Conservation (phyloP, 495 filamentous ascomycete species). For the Staphylotrichum longicolle region DNA sequence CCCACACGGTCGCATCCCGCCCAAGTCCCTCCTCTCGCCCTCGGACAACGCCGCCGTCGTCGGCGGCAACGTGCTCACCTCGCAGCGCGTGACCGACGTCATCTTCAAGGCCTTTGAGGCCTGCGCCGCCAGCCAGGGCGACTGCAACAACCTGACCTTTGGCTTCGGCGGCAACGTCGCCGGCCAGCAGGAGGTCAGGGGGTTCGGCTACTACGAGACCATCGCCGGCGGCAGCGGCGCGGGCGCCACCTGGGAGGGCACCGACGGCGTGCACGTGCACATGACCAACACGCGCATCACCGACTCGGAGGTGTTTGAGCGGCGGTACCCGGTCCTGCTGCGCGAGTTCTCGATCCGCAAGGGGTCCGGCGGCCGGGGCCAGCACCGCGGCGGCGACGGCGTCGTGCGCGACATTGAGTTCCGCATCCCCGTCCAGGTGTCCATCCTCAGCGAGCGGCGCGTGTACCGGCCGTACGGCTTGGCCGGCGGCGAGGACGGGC, state of each 20-base stretch:
- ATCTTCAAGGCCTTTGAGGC: slow-evolving; percentile 88
- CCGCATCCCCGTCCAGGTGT: slow-evolving; percentile 80
- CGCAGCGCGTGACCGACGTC: slow-evolving; percentile 89
- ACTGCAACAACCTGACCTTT: slow-evolving; percentile 88
- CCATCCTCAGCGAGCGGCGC: slow-evolving; percentile 82
- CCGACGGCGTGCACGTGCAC: slow-evolving; percentile 86
- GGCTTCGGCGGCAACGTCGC: slow-evolving; percentile 76
- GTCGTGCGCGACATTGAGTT: slow-evolving; percentile 96
- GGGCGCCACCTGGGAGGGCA: slow-evolving; percentile 82
- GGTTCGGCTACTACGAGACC: slow-evolving; percentile 98
- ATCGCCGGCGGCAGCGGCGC: slow-evolving; percentile 92
- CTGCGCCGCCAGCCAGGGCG: slow-evolving; percentile 86
- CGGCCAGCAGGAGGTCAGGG: slow-evolving; percentile 59
- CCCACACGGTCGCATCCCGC: slow-evolving; percentile 83
- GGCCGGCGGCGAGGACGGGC: slow-evolving; percentile 77
- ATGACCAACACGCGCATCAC: slow-evolving; percentile 99
- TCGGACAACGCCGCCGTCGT: slow-evolving; percentile 89
- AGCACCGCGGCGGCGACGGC: slow-evolving; percentile 82
- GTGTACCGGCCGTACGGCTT: slow-evolving; percentile 89
- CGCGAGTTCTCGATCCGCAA: slow-evolving; percentile 74
- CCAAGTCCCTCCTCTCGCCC: slow-evolving; percentile 78
- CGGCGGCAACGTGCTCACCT: slow-evolving; percentile 90
- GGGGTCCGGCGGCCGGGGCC: slow-evolving; percentile 68
- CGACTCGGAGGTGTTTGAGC: slow-evolving; percentile 92
- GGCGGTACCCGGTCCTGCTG: slow-evolving; percentile 85